Percentiles rank a stretch among this genome's conserved stretches.
Evolutionary conservation across 1,139 yeast species (phyloP).

Genomic region (Debaryomyces singareniensis): DNA sequence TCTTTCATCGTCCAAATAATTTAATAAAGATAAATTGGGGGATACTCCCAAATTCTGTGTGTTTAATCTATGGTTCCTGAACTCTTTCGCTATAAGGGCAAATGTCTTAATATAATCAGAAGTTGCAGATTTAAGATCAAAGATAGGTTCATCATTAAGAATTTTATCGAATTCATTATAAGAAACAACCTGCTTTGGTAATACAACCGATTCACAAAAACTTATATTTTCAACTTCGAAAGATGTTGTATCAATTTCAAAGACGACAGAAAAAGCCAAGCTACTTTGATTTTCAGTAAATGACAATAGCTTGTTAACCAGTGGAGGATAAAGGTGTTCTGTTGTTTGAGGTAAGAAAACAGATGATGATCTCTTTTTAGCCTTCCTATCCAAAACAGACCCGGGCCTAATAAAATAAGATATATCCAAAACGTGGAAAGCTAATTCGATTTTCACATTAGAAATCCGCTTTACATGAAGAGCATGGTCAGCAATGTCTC

Average conservation of each 20-base stretch:
- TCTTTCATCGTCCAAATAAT: conserved; percentile 81
- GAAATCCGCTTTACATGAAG: conserved; percentile 62
- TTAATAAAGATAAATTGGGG: conserved; percentile 63
- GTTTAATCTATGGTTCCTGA: conserved; percentile 65
- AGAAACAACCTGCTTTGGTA: conserved; percentile 50
- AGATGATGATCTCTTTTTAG: conserved; percentile 84
- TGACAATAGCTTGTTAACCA: conserved; percentile 53
- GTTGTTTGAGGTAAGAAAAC: conserved; percentile 84
- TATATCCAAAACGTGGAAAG: conserved; percentile 79
- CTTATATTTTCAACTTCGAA: conserved; percentile 73
- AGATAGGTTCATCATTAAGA: conserved; percentile 25
- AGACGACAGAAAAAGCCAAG: conserved; percentile 73
- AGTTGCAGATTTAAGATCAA: conserved; percentile 49
- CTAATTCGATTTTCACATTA: conserved; percentile 59
- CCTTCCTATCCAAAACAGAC: conserved; percentile 77
- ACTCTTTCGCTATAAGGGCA: conserved; percentile 60
- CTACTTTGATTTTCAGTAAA: conserved; percentile 56
- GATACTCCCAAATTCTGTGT: conserved; percentile 41
- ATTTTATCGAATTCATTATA: conserved; percentile 51
- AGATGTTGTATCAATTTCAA: conserved; percentile 69
- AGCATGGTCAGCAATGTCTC: conserved; percentile 66
- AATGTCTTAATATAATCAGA: conserved; percentile 63
- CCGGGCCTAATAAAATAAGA: conserved; percentile 66
- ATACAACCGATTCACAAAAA: conserved; percentile 68
- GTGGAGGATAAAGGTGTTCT: conserved; percentile 63